Base-by-base conservation (phyloP, 495 filamentous ascomycete genomes). In the Penicillium malachiteum region DNA sequence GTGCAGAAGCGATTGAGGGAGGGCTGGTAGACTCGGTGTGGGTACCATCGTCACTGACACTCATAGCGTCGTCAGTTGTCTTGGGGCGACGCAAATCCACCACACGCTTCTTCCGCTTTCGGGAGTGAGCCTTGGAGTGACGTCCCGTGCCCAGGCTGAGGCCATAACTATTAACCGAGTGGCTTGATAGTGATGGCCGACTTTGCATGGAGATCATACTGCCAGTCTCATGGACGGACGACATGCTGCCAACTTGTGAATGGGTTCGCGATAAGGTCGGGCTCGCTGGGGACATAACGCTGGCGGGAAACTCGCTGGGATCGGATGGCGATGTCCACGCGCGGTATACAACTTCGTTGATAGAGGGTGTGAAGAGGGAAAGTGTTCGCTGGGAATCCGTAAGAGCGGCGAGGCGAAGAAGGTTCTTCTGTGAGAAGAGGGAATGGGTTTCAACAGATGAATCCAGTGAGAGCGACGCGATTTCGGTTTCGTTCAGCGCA, bases 81-180 rank as follows among this genome's bases (percentile, higher is more conserved):
- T 80, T 84, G 38, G 81, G 79, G 55, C 81, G 83, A 6, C 92
- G 87, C 41, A 98, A 72, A 67, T 97, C 92, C 54, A 98, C 91
- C 31, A 98, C 89, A n/a, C 94, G 83, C 56, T 84, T 92, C 81
- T 96, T 97, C 69, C 91, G 88, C 67, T 87, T 92, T 32, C 90
- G 81, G 30, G 82, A 81, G n/a, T 82, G 71, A 26, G 80, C 72
- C 67, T 89, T 87, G 7, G 84, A 81, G 60, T 87, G 82, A 35
- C 84, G 79, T 33, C 81, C 81, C 12, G 84, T 76, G 1, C 85
- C 87, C 37, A 90, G 74, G 17, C 78, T 82, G 39, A 92, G 73
- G 0, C 88, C 87, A 35, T 85, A 64, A 73, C 70, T 65, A 62
- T 70, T 66, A 59, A 78, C 64, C 30, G 69, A 65, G 53, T 68